phyloP scores from a whole-genome alignment of 805 yeast species.

The Teunomyces aglyptinius region DNA sequence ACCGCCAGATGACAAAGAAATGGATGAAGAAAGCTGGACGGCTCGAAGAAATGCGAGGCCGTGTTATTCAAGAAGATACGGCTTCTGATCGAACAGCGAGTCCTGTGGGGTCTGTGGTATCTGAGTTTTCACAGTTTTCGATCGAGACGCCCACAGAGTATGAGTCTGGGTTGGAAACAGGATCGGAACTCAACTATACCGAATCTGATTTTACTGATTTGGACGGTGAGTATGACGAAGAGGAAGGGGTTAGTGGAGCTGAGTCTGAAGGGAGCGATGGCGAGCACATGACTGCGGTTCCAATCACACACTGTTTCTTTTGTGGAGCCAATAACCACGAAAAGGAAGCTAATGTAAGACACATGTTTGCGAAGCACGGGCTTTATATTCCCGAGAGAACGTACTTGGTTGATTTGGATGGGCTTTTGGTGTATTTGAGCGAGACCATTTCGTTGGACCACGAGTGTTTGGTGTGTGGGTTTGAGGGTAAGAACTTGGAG shows the following conservation, averaged over 20 bases:
- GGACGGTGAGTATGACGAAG: slow-evolving; percentile 8
- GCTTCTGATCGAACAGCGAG: slow-evolving; percentile 37
- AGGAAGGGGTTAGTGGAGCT: slow-evolving; percentile 24
- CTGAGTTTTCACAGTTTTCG: slow-evolving; percentile 57
- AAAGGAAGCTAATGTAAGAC: slow-evolving; percentile 51
- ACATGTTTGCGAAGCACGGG: slow-evolving; percentile 46
- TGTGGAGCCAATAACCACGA: slow-evolving; percentile 55
- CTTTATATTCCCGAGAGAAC: slow-evolving; percentile 45
- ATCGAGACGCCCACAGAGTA: slow-evolving; percentile 33
- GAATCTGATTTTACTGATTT: slow-evolving; percentile 19
- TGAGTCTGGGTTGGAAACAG: slow-evolving; percentile 43
- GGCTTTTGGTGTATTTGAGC: slow-evolving; percentile 37
- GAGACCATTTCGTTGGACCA: slow-evolving; percentile 38
- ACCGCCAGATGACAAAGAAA: slow-evolving; percentile 40
- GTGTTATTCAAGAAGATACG: slow-evolving; percentile 20
- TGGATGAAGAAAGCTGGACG: slow-evolving; percentile 16
- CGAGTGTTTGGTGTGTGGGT: slow-evolving; percentile 46
- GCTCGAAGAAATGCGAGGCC: slow-evolving; percentile 12
- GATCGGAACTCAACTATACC: slow-evolving; percentile 47
- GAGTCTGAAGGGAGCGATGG: slow-evolving; percentile 16
- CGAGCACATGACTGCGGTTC: slow-evolving; percentile 35
- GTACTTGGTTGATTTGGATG: slow-evolving; percentile 34
- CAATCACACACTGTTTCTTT: slow-evolving; percentile 52
- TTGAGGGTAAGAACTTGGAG: slow-evolving; percentile 39
- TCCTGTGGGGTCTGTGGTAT: slow-evolving; percentile 54